A percentile compares a stretch with the other conserved stretches of the same genome.
These are phyloP conservation scores for Entonaema liquescens DNA, from an alignment of 495 filamentous ascomycete species.

Conservation along the genomic window DNA sequence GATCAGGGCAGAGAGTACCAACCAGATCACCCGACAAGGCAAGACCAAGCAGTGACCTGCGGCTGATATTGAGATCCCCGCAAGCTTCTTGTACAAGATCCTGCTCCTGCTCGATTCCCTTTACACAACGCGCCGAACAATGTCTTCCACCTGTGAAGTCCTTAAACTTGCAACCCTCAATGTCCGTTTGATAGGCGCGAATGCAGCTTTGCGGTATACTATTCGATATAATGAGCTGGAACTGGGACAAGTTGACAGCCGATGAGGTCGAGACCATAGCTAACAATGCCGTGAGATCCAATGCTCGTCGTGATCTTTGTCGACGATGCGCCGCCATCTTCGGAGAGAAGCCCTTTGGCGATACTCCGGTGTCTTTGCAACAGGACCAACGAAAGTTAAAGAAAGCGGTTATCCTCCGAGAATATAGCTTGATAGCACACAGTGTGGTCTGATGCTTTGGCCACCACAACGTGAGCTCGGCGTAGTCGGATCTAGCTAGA, in stretches of 20 bases:
- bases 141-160: slow-evolving; percentile 49
- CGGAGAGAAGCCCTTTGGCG: slow-evolving; percentile 6
- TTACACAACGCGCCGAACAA: slow-evolving; percentile 50
- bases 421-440: slow-evolving; percentile 5
- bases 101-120: slow-evolving; percentile 42
- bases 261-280: slow-evolving; percentile 48
- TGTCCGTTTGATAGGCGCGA: slow-evolving; percentile 49
- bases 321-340: slow-evolving; percentile 37
- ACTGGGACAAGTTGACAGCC: slow-evolving; percentile 50
- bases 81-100: slow-evolving; percentile 44
- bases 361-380: not conserved
- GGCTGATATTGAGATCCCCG: slow-evolving; percentile 36
- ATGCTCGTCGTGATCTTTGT: slow-evolving; percentile 34
- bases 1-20: slow-evolving; percentile 47
- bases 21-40: slow-evolving; percentile 48
- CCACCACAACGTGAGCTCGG: slow-evolving; percentile 2
- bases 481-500: slow-evolving; percentile 15
- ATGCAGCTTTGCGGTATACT: slow-evolving; percentile 50
- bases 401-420: not conserved
- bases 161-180: slow-evolving; percentile 44
- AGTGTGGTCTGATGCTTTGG: slow-evolving; percentile 7
- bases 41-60: slow-evolving; percentile 47
- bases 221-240: slow-evolving; percentile 50
- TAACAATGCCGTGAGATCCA: slow-evolving; percentile 38
- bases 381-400: not conserved